Conservation (phyloP, 2,329 filamentous ascomycete species). For the Penicillium sp. region DNA sequence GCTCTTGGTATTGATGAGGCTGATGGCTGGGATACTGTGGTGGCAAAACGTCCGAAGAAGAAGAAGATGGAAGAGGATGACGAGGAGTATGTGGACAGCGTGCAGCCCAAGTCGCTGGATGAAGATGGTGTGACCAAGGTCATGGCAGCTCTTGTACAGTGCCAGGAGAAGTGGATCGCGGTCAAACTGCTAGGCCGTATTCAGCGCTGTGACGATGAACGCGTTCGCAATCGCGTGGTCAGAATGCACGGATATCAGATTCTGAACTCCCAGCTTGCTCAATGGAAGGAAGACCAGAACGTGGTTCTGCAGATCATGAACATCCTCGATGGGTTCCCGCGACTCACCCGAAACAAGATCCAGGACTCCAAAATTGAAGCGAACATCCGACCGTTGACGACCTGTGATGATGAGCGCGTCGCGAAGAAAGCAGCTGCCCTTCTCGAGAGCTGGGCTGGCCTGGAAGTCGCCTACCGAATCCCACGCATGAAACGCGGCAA, state of each 20-base stretch:
- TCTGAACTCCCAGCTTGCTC: slow-evolving; percentile 78
- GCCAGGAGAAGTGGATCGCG: slow-evolving; percentile 98
- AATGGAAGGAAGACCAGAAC: slow-evolving; percentile 86
- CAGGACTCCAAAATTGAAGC: slow-evolving; percentile 92
- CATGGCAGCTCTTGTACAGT: slow-evolving; percentile 95
- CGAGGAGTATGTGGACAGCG: slow-evolving; percentile 90
- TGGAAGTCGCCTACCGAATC: slow-evolving; percentile 90
- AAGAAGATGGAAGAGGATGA: slow-evolving; percentile 91
- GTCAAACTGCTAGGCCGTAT: slow-evolving; percentile 91
- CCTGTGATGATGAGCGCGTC: slow-evolving; percentile 71
- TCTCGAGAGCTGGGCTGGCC: slow-evolving; percentile 79
- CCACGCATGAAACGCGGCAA: slow-evolving; percentile 76
- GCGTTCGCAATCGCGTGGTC: slow-evolving; percentile 81
- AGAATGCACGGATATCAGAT: slow-evolving; percentile 98
- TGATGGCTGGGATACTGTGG: slow-evolving; percentile 86
- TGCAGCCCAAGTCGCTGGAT: slow-evolving; percentile 74
- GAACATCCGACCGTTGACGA: slow-evolving; percentile 66
- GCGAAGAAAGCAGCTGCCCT: slow-evolving; percentile 67
- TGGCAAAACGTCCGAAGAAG: slow-evolving; percentile 86
- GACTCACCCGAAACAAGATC: slow-evolving; percentile 94
- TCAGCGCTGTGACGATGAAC: slow-evolving; percentile 80
- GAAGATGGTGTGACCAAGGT: slow-evolving; percentile 86
- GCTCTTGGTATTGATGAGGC: slow-evolving; percentile 91
- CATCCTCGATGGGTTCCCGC: slow-evolving; percentile 83
- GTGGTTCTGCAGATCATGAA: slow-evolving; percentile 85